A percentile compares a stretch with the other conserved stretches of the same genome.
These are phyloP conservation scores for Saccharomyces kudriavzevii DNA, from an alignment of 805 yeast genomes.

Conservation along the genomic window DNA sequence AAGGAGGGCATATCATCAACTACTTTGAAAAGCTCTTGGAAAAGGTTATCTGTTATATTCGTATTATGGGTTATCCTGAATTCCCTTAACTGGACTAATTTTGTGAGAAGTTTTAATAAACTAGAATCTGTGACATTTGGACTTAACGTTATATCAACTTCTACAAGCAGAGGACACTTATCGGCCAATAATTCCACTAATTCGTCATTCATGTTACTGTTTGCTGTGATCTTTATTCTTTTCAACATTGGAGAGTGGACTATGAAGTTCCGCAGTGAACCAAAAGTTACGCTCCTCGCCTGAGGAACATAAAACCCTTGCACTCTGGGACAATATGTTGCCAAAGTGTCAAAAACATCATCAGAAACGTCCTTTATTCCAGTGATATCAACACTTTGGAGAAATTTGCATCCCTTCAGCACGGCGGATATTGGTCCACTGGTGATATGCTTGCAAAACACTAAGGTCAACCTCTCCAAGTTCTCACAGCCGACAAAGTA, in stretches of 20 bases:
- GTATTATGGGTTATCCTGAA: slow-evolving; percentile 70
- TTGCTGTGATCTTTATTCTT: slow-evolving; percentile 73
- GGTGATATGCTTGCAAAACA: slow-evolving; percentile 63
- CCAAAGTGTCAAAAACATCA: slow-evolving; percentile 58
- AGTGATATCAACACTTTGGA: slow-evolving; percentile 83
- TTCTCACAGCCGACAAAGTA: slow-evolving; percentile 62
- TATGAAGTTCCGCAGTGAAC: slow-evolving; percentile 52
- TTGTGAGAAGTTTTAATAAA: slow-evolving; percentile 47
- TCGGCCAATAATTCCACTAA: slow-evolving; percentile 51
- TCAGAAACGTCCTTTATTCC: slow-evolving; percentile 68
- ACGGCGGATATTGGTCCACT: slow-evolving; percentile 55
- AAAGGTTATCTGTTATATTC: slow-evolving; percentile 59
- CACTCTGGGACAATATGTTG: slow-evolving; percentile 60
- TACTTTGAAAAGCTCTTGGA: slow-evolving; percentile 30
- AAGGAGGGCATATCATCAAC: slow-evolving; percentile 46
- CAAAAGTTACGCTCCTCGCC: slow-evolving; percentile 62
- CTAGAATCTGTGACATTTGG: slow-evolving; percentile 62
- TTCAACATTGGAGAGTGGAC: slow-evolving; percentile 64
- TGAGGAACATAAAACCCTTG: slow-evolving; percentile 90
- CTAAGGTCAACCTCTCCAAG: slow-evolving; percentile 78
- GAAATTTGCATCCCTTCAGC: slow-evolving; percentile 52
- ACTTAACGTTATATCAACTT: slow-evolving; percentile 81
- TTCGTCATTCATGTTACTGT: slow-evolving; percentile 55
- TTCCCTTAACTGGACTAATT: slow-evolving; percentile 70
- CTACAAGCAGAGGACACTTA: slow-evolving; percentile 76